phyloP scores from a whole-genome alignment of 2,329 filamentous ascomycete species.

The Thelonectria rubi region DNA sequence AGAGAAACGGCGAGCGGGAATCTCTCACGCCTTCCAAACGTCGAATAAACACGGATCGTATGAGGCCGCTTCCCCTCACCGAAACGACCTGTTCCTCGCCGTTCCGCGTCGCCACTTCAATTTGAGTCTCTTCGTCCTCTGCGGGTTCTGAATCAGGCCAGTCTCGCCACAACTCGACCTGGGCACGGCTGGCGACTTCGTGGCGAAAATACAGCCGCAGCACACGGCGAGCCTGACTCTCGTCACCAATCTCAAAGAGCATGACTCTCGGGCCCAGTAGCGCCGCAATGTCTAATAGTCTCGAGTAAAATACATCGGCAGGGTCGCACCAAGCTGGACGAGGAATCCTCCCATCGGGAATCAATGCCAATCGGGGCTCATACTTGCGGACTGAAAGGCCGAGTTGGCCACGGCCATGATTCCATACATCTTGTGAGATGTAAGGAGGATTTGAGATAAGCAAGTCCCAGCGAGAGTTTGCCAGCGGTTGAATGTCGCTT shows the following conservation, averaged over 20 bases:
- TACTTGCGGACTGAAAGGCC: slow-evolving; percentile 82
- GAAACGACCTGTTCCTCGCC: slow-evolving; percentile 41
- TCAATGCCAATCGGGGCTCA: slow-evolving; percentile 83
- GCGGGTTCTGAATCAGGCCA: slow-evolving; percentile 58
- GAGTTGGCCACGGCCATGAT: slow-evolving; percentile 50
- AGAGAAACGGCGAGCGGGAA: not conserved
- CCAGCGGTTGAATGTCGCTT: slow-evolving; percentile 45
- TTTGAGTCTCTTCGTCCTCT: slow-evolving; percentile 38
- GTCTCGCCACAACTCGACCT: slow-evolving; percentile 78
- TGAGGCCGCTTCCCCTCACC: slow-evolving; percentile 57
- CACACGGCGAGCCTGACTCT: slow-evolving; percentile 73
- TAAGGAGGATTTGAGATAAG: slow-evolving; percentile 93
- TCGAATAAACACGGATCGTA: slow-evolving; percentile 53
- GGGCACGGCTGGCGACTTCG: slow-evolving; percentile 41
- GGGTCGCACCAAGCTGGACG: slow-evolving; percentile 45
- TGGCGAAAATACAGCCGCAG: slow-evolving; percentile 55
- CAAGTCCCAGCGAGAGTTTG: slow-evolving; percentile 61
- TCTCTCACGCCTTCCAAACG: not conserved
- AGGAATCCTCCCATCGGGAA: slow-evolving; percentile 55
- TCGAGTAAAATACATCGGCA: slow-evolving; percentile 72
- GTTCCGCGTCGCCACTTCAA: slow-evolving; percentile 36
- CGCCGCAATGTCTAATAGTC: slow-evolving; percentile 65
- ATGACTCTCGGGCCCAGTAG: slow-evolving; percentile 62
- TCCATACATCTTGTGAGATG: slow-evolving; percentile 68
- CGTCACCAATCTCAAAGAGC: slow-evolving; percentile 77